Base-by-base conservation (phyloP, 805 yeast species). In the Wickerhamiella australiensis region DNA sequence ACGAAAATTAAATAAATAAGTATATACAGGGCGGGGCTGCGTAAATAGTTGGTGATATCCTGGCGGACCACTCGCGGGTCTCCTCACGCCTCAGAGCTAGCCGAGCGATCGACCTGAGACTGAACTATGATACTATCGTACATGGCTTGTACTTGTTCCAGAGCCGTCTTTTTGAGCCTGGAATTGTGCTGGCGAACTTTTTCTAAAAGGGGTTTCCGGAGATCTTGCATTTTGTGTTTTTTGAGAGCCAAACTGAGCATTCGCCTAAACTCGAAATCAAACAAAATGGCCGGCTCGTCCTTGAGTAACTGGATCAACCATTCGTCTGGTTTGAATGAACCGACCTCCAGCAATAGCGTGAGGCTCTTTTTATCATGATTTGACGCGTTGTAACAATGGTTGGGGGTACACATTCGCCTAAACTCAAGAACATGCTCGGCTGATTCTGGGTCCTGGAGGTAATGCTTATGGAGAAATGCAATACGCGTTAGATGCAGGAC, bases 401-500 rank as follows among this genome's bases (percentile, higher is more conserved):
- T 23, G 17, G 47, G 29, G 5, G 41, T 27, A 20, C 47, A 45
- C 41, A 45, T 15, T 11, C 47, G 40, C 17, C 37, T 15, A 36
- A 33, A 45, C 23, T 45, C 47, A 15, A 35, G 41, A 9, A 23
- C 42, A 35, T 45, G 47, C 11, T 25, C 47, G 2, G 49, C 49
- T 18, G 37, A 20, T 18, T 37, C 49, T n/a, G 43, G 17, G 26
- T 36, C 42, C 12, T n/a, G 9, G 3, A 46, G 33, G n/a, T 23
- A 27, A 23, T 48, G 46, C 22, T 45, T 25, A 23, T 53, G 38
- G 7, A 56, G 17, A 3, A 40, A 15, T 5, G 52, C 61, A 9
- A 57, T 37, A 7, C 56, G 53, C 3, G 59, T 56, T 6, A 57
- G 53, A 33, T 52, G 53, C 13, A 41, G 2, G 2, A 48, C 46